phyloP scores from a whole-genome alignment of 2,329 filamentous ascomycete species.

The Alternaria longipes region DNA sequence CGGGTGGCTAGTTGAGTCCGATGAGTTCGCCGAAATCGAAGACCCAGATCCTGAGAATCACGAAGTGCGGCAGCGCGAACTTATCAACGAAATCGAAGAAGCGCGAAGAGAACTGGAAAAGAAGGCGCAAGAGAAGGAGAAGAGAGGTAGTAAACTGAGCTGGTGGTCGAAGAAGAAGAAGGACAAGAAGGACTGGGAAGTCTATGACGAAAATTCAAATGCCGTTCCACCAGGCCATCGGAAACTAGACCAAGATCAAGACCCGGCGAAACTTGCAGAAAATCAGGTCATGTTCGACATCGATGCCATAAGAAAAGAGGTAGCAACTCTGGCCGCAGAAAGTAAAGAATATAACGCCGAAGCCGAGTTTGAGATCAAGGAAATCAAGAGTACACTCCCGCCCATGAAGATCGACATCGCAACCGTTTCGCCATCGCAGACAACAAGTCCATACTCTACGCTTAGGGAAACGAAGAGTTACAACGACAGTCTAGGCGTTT shows the following conservation, averaged over 20 bases:
- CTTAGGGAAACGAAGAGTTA: conserved; percentile 55
- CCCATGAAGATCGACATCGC: conserved; percentile 78
- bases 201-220: conserved; percentile 74
- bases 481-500: conserved; percentile 46
- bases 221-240: conserved; percentile 17
- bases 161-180: conserved; percentile 85
- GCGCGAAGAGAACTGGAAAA: conserved; percentile 86
- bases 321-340: conserved; percentile 79
- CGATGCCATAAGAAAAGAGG: conserved; percentile 79
- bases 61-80: conserved; percentile 82
- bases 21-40: conserved; percentile 96
- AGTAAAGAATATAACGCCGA: conserved; percentile 49
- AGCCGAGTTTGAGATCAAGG: conserved; percentile 69
- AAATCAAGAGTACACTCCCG: conserved; percentile 87
- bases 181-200: conserved; percentile 91
- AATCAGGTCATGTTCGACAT: conserved; percentile 85
- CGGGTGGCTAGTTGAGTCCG: conserved; percentile 89
- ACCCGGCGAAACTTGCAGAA: conserved; percentile 63
- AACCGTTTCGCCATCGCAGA: conserved; percentile 30
- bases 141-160: conserved; percentile 66
- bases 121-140: conserved; percentile 67
- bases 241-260: conserved; percentile 51
- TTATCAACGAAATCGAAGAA: conserved; percentile 97
- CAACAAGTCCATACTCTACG: conserved; percentile 32
- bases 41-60: conserved; percentile 97